These are phyloP conservation scores for Calonectria fujianensis DNA, from an alignment of 2,329 filamentous ascomycete species.

Conservation along the genomic window DNA sequence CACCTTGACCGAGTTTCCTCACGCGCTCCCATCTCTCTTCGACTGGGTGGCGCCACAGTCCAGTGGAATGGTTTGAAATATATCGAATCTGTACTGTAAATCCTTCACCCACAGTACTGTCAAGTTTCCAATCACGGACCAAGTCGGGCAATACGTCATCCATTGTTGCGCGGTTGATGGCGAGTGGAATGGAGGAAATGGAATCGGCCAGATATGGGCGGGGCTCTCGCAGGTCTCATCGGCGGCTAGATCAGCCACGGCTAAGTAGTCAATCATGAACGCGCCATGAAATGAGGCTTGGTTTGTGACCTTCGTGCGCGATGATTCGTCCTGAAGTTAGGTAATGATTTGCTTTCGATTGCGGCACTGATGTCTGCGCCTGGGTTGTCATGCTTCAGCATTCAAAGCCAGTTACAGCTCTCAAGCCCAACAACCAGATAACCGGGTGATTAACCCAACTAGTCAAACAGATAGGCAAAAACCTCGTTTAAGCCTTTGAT, in stretches of 20 bases:
- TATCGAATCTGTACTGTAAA: not conserved
- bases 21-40: slow-evolving; percentile 16
- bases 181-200: not conserved
- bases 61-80: not conserved
- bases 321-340: not conserved
- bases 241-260: not conserved
- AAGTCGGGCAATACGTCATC: not conserved
- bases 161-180: not conserved
- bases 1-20: not conserved
- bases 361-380: not conserved
- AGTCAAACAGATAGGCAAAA: too few relatives aligned
- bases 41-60: not conserved
- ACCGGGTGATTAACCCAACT: too few relatives aligned
- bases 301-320: not conserved
- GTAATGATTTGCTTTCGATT: not conserved
- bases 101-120: not conserved
- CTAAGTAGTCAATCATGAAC: not conserved
- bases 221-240: not conserved
- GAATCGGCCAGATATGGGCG: too few relatives aligned
- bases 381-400: not conserved
- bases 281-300: not conserved
- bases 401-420: not conserved
- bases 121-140: slow-evolving; percentile 17
- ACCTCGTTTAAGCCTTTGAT: not conserved
- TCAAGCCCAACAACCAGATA: too few relatives aligned